phyloP scores from a whole-genome alignment of 371 early-diverging fungal genomes.

The Capillidium rhysosporum region DNA sequence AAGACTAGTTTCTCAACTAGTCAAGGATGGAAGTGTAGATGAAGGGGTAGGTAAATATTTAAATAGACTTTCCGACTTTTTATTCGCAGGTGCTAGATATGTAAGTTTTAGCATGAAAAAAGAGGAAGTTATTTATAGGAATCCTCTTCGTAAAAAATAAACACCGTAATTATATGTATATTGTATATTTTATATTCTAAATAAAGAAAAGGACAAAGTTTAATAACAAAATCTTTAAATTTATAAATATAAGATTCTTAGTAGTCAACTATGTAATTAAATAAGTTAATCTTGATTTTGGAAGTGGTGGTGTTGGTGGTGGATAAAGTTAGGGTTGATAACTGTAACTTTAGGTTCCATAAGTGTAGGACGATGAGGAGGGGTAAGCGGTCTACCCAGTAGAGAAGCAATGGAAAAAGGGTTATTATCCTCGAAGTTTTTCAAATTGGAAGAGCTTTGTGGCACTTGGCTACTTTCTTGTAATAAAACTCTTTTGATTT shows the following conservation, averaged over 20 bases:
- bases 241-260: too few species aligned
- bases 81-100: conserved; percentile 72
- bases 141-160: conserved; percentile 1
- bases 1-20: conserved; percentile 55
- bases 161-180: background rate
- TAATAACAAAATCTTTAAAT: too few species aligned
- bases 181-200: background rate
- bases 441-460: background rate
- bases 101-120: conserved; percentile 44
- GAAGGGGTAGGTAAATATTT: conserved; percentile 39
- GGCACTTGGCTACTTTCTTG: background rate
- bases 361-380: background rate
- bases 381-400: background rate
- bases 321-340: too few species aligned
- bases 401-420: background rate
- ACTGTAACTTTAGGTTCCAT: too few species aligned
- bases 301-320: too few species aligned
- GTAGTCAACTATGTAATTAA: too few species aligned
- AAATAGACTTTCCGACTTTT: conserved; percentile 70
- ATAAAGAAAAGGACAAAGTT: too few species aligned
- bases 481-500: background rate
- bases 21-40: conserved; percentile 34
- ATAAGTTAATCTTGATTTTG: too few species aligned
- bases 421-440: background rate
- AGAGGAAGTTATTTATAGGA: conserved; percentile 41